Evolutionary conservation across 257 asterid genomes (phyloP).

Genomic region (Echium plantagineum): DNA sequence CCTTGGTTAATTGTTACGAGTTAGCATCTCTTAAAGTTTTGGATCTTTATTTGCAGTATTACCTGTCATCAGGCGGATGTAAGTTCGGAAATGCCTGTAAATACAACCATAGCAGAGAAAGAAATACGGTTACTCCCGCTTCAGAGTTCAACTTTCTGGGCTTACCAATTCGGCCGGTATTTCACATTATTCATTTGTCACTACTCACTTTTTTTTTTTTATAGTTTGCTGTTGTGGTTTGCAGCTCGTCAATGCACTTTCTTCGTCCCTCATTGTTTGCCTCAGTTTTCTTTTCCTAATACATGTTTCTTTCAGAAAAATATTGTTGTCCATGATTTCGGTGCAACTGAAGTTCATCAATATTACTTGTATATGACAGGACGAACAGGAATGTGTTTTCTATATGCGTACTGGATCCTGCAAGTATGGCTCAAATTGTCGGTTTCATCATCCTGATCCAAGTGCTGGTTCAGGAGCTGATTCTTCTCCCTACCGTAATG

Average conservation of each 20-base stretch:
- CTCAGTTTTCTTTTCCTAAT: neutral
- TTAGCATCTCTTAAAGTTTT: constrained; percentile 1
- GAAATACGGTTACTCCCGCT: constrained; percentile 18
- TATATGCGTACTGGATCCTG: constrained; percentile 91
- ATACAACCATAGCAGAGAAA: constrained; percentile 26
- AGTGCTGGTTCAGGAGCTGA: constrained; percentile 48
- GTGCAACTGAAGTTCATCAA: constrained; percentile 3
- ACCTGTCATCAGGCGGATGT: constrained; percentile 35
- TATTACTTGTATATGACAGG: constrained; percentile 29
- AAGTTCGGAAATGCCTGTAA: constrained; percentile 37
- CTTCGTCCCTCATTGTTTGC: neutral
- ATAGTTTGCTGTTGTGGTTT: neutral
- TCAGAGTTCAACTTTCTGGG: constrained; percentile 37
- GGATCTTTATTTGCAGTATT: constrained; percentile 23
- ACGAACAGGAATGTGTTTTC: constrained; percentile 72
- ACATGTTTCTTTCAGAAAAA: neutral
- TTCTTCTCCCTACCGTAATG: constrained; percentile 45
- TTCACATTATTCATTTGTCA: neutral
- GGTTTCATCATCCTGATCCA: constrained; percentile 90
- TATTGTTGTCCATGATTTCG: neutral
- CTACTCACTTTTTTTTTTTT: too few species aligned
- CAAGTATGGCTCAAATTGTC: constrained; percentile 68
- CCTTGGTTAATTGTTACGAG: constrained; percentile 1
- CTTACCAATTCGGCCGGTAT: constrained; percentile 32
- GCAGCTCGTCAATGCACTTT: too few species aligned